These are phyloP conservation scores for Yamadazyma scolyti DNA, from an alignment of 805 yeast genomes.

Conservation along the genomic window DNA sequence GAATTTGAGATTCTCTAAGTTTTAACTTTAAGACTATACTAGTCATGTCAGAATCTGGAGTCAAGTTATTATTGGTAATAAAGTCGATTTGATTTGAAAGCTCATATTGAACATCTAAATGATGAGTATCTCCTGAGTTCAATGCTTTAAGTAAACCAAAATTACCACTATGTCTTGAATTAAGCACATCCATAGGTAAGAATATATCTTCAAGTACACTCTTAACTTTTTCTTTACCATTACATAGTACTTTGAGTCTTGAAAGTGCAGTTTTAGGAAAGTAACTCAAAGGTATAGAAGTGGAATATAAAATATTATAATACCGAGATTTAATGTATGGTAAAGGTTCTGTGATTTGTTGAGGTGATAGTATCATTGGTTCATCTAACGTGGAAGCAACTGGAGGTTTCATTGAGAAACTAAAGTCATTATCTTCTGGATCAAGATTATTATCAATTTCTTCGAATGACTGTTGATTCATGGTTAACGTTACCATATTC, in stretches of 20 bases:
- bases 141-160: slow-evolving; percentile 18
- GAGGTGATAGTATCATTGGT: slow-evolving; percentile 9
- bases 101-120: slow-evolving; percentile 15
- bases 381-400: not conserved
- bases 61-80: slow-evolving; percentile 6
- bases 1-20: slow-evolving; percentile 55
- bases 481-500: not conserved
- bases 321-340: slow-evolving; percentile 31
- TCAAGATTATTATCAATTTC: not conserved
- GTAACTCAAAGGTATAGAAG: slow-evolving; percentile 37
- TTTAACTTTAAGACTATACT: slow-evolving; percentile 38
- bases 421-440: not conserved
- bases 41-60: slow-evolving; percentile 1
- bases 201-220: slow-evolving; percentile 26
- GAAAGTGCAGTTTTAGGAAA: slow-evolving; percentile 48
- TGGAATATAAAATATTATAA: slow-evolving; percentile 33
- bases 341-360: slow-evolving; percentile 20
- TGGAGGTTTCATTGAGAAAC: slow-evolving; percentile 17
- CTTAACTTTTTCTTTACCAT: slow-evolving; percentile 13
- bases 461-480: not conserved
- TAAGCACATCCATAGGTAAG: slow-evolving; percentile 36
- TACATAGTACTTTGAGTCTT: slow-evolving; percentile 43
- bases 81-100: slow-evolving; percentile 16
- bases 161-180: slow-evolving; percentile 37
- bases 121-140: slow-evolving; percentile 1